These are phyloP conservation scores for Trametes polyzona DNA, from an alignment of 1,284 basidiomycete species.

Conservation along the genomic window DNA sequence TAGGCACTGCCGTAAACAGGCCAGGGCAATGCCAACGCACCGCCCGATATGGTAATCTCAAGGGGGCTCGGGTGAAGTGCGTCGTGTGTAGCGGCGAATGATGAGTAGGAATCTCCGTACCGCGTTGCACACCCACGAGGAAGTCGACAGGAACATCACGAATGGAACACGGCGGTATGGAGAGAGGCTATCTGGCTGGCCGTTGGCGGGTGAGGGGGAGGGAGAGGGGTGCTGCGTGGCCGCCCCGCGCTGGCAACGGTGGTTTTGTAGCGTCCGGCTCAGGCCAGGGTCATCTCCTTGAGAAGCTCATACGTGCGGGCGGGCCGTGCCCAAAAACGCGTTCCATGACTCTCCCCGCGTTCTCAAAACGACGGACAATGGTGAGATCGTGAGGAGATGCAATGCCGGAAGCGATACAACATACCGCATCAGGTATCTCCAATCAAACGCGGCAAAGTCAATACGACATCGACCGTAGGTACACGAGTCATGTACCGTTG, in stretches of 20 bases:
- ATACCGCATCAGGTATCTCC: slow-evolving; percentile 20
- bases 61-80: slow-evolving; percentile 27
- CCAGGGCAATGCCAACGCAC: slow-evolving; percentile 27
- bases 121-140: slow-evolving; percentile 24
- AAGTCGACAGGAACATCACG: slow-evolving; percentile 25
- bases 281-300: slow-evolving; percentile 14
- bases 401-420: slow-evolving; percentile 21
- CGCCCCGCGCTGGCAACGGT: slow-evolving; percentile 10
- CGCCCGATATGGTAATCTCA: slow-evolving; percentile 38
- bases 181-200: slow-evolving; percentile 7
- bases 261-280: slow-evolving; percentile 23
- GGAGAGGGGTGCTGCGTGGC: slow-evolving; percentile 13
- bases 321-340: slow-evolving; percentile 22
- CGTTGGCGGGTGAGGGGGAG: slow-evolving; percentile 6
- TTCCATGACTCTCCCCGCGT: slow-evolving; percentile 23
- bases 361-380: slow-evolving; percentile 28
- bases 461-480: slow-evolving; percentile 9
- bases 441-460: slow-evolving; percentile 14
- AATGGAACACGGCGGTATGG: slow-evolving; percentile 21
- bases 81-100: slow-evolving; percentile 23
- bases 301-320: slow-evolving; percentile 12
- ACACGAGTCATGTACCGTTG: slow-evolving; percentile 16
- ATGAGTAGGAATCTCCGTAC: slow-evolving; percentile 20
- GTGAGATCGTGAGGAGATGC: slow-evolving; percentile 23
- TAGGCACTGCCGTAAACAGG: slow-evolving; percentile 37